A percentile compares a stretch with the other conserved stretches of the same genome.
These are phyloP conservation scores for Xylaria bambusicola DNA, from an alignment of 495 filamentous ascomycete genomes.

Conservation along the genomic window DNA sequence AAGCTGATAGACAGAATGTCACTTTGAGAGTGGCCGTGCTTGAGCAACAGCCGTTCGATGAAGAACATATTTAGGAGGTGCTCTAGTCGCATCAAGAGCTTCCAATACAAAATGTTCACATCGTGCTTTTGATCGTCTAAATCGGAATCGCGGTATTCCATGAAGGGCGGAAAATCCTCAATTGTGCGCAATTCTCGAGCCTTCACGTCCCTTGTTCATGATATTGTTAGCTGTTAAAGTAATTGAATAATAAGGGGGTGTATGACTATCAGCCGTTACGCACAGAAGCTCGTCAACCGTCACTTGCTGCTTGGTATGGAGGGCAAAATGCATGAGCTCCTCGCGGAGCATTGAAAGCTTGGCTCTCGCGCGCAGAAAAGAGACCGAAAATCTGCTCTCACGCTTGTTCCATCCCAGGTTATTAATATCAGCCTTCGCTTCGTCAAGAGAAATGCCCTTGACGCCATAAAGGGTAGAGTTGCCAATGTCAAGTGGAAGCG, in stretches of 20 bases:
- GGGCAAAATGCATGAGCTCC: constrained; percentile 60
- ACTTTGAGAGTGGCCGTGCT: constrained; percentile 51
- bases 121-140: constrained; percentile 30
- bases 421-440: constrained; percentile 49
- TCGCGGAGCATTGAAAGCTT: constrained; percentile 53
- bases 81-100: constrained; percentile 49
- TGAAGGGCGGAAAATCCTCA: constrained; percentile 31
- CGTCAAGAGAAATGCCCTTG: constrained; percentile 38
- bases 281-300: constrained; percentile 51
- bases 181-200: constrained; percentile 20
- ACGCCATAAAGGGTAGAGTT: constrained; percentile 54
- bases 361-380: constrained; percentile 51
- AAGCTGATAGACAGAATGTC: constrained; percentile 57
- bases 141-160: constrained; percentile 36
- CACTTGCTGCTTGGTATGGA: constrained; percentile 48
- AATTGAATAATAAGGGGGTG: neutral
- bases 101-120: constrained; percentile 22
- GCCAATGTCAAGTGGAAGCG: constrained; percentile 59
- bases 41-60: constrained; percentile 57
- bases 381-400: constrained; percentile 40
- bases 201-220: constrained; percentile 22
- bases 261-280: constrained; percentile 6
- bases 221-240: neutral
- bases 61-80: constrained; percentile 62
- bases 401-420: constrained; percentile 56